phyloP scores from a whole-genome alignment of 768 basidiomycete species.

The Mycena kentingensis region DNA sequence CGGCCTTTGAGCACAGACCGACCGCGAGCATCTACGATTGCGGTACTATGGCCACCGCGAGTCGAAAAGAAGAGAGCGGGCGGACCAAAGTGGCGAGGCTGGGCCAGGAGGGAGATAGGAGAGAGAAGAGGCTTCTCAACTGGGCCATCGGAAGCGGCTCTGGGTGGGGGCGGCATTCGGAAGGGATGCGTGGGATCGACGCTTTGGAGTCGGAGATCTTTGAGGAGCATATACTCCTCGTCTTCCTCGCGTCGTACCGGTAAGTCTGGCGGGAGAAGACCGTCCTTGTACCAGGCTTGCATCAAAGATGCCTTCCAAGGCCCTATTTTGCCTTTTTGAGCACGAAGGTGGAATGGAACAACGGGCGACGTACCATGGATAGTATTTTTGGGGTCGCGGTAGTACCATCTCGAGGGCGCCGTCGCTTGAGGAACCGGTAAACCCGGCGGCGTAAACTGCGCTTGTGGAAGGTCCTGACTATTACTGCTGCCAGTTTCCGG shows the following conservation, averaged over 20 bases:
- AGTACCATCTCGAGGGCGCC: slow-evolving; percentile 78
- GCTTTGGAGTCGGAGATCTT: slow-evolving; percentile 74
- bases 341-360: not conserved
- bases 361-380: slow-evolving; percentile 62
- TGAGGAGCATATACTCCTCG: slow-evolving; percentile 62
- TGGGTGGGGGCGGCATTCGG: slow-evolving; percentile 46
- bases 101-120: slow-evolving; percentile 76
- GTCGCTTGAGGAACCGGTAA: slow-evolving; percentile 69
- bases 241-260: slow-evolving; percentile 82
- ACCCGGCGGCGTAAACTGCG: slow-evolving; percentile 79
- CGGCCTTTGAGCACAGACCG: slow-evolving; percentile 81
- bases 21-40: slow-evolving; percentile 85
- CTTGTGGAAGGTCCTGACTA: slow-evolving; percentile 51
- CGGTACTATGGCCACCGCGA: slow-evolving; percentile 86
- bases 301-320: slow-evolving; percentile 88
- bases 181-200: slow-evolving; percentile 85
- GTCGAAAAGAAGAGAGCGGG: slow-evolving; percentile 86
- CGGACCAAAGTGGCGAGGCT: slow-evolving; percentile 83
- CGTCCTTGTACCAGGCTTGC: slow-evolving; percentile 90
- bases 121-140: slow-evolving; percentile 60
- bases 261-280: slow-evolving; percentile 77
- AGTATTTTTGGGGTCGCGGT: slow-evolving; percentile 79
- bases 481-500: slow-evolving; percentile 48
- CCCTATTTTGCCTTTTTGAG: slow-evolving; percentile 44
- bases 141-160: slow-evolving; percentile 23